Conservation (phyloP, 1,284 basidiomycete genomes). For the Irpex lacteus region DNA sequence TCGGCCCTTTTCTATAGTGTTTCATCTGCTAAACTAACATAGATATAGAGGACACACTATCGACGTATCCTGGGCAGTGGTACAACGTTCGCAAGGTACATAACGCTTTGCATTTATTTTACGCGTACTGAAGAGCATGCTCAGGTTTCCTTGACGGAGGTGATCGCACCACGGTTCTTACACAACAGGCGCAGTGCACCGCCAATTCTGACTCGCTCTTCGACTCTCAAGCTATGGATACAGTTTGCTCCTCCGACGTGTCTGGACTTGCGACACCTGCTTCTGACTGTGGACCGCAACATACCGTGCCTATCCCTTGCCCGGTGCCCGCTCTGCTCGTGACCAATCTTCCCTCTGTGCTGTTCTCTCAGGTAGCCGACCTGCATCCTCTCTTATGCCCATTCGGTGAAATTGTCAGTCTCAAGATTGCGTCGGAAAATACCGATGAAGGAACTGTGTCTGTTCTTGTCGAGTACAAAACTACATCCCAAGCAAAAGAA, state of each 20-base stretch:
- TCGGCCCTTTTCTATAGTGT: slow-evolving; percentile 26
- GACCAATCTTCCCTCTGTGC: slow-evolving; percentile 58
- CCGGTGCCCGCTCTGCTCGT: slow-evolving; percentile 46
- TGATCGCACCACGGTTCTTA: slow-evolving; percentile 61
- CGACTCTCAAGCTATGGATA: slow-evolving; percentile 21
- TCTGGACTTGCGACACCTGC: slow-evolving; percentile 23
- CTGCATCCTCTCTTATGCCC: slow-evolving; percentile 70
- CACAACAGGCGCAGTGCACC: slow-evolving; percentile 34
- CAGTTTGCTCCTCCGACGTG: slow-evolving; percentile 16
- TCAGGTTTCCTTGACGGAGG: slow-evolving; percentile 77
- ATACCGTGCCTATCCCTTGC: slow-evolving; percentile 2
- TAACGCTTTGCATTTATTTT: background rate
- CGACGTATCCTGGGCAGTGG: slow-evolving; percentile 80
- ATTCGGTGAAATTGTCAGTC: slow-evolving; percentile 63
- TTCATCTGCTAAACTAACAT: background rate
- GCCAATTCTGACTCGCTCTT: slow-evolving; percentile 29
- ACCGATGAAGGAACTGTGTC: slow-evolving; percentile 44
- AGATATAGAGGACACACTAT: slow-evolving; percentile 57
- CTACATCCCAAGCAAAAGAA: slow-evolving; percentile 52
- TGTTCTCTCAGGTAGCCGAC: slow-evolving; percentile 66
- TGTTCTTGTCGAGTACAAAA: slow-evolving; percentile 60
- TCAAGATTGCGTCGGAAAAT: slow-evolving; percentile 38
- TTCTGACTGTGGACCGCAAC: slow-evolving; percentile 5
- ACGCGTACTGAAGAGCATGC: background rate
- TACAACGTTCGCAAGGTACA: slow-evolving; percentile 74